Base-by-base conservation (phyloP, 148 eudicot genomes). In the Arctostaphylos glauca region DNA sequence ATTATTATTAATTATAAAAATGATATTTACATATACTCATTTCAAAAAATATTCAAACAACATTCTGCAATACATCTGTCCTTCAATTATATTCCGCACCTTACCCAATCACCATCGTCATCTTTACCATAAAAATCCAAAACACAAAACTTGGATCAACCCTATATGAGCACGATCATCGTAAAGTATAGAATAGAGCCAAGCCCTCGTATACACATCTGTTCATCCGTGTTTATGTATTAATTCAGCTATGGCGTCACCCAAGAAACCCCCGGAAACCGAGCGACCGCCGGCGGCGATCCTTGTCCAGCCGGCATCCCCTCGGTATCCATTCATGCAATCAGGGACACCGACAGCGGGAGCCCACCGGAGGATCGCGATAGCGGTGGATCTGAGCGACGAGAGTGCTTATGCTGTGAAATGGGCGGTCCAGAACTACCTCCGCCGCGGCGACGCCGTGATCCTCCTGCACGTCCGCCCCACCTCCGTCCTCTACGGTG, bases 401-500 rank as follows among this genome's bases (percentile, higher is more conserved):
- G 94, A 92, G 79, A 87, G 90, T 56, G 94, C 91, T 58, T 84
- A 81, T 82, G 88, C 93, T 44, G 93, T 92, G 2, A 83, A 85
- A 9, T 92, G 94, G 94, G 94, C 94, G 0, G 91, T 92, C 2
- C 90, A 88, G 25, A 90, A 92, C 82, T 92, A 92, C 84, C 92
- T 92, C 82, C 94, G 94, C n/a, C 90, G 82, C 9, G 89, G 90
- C 46, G 94, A 92, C 85, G 86, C 88, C 83, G 94, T 92, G n/a
- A 88, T 88, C 73, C 91, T 92, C 84, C 91, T 92, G 75, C 94
- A 92, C 85, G 93, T 92, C 41, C 85, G 92, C 3, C 92, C 94
- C 13, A 92, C 94, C 53, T 84, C 86, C 81, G 87, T 90, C 75
- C 88, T 92, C 9, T 90, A 92, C 87, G 94, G 94, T 44, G 94